Base-by-base conservation (phyloP, 225 moss, liverwort and hornwort genomes). In the Physcomitrium patens region DNA sequence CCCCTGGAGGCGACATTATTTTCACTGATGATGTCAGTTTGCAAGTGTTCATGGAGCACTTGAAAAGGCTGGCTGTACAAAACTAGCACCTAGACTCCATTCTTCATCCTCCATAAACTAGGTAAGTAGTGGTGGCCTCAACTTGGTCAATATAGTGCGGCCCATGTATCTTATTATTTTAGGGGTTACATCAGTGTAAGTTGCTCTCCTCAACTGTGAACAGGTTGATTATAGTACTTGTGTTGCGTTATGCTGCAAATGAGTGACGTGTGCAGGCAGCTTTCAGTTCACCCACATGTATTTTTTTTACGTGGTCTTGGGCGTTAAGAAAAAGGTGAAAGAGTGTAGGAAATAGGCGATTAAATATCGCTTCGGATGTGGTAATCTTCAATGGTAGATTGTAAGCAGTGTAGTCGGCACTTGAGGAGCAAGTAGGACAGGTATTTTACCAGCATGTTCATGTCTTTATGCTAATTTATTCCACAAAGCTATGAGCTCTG, bases 1-100 rank as follows among this genome's bases (percentile, higher is more conserved):
- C 95, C 24, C 97, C 97, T 20, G 97, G 97, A 69, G 97, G 97
- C 67, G 97, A 99, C 57, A 89, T 99, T 55, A 95, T 99, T 68
- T 99, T 99, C 73, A 99, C 97, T 3, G 97, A 99, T 71, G 97
- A 99, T 70, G 97, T 99, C 58, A 99, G 97, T 76, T 93, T 99
- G 79, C 93, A 99, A 84, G 97, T 99, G 57, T 99, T 99, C 68
- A 86, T 94, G 78, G 94, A 99, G 85, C 97, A 99, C 73, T 87
- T 99, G 43, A 91, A 93, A 76, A 91, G 90, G 85, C 79, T 99
- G 82, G 97, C 97, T 70, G 97, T 95, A 81, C 89, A 91, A 71
- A 91, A 87, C 72, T 93, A 89, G 79, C 71, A 41, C 53, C 24
- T 48, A 65, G 66, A 19, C 27, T 69, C 16, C 60, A 88, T 82